Percentiles rank a stretch among this genome's conserved stretches.
These are phyloP conservation scores for Cudoniella acicularis DNA, from an alignment of 495 filamentous ascomycete species.

Conservation along the genomic window DNA sequence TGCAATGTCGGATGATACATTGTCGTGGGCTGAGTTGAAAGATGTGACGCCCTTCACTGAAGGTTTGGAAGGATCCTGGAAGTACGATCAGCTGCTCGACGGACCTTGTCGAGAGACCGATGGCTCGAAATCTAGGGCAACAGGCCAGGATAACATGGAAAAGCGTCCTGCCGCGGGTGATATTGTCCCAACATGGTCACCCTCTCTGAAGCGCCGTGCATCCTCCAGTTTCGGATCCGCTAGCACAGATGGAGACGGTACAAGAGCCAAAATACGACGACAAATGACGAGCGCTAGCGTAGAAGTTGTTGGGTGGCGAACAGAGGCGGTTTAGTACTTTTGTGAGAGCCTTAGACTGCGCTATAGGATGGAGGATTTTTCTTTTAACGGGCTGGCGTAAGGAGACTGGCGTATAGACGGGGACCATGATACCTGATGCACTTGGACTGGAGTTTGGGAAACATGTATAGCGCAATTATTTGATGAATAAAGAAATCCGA, in stretches of 20 bases:
- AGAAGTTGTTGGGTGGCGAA: constrained; percentile 19
- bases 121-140: neutral
- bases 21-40: constrained; percentile 42
- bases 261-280: constrained; percentile 18
- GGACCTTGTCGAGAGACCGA: constrained; percentile 12
- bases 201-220: constrained; percentile 38
- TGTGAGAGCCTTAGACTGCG: constrained; percentile 14
- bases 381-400: constrained; percentile 14
- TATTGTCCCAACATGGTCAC: constrained; percentile 38
- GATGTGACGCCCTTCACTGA: constrained; percentile 42
- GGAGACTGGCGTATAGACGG: constrained; percentile 23
- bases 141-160: constrained; percentile 25
- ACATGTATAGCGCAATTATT: too few species aligned
- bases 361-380: constrained; percentile 6
- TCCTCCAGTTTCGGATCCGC: constrained; percentile 40
- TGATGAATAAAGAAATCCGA: too few species aligned
- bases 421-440: constrained; percentile 16
- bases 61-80: constrained; percentile 48
- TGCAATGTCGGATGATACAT: constrained; percentile 44
- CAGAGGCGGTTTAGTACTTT: constrained; percentile 20
- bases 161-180: constrained; percentile 45
- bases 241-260: constrained; percentile 13
- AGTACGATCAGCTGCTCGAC: constrained; percentile 44
- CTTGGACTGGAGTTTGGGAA: constrained; percentile 13
- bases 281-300: constrained; percentile 11